A percentile compares a stretch with the other conserved stretches of the same genome.
Evolutionary conservation across 2,329 filamentous ascomycete genomes (phyloP).

Genomic region (Penicillium carneum): DNA sequence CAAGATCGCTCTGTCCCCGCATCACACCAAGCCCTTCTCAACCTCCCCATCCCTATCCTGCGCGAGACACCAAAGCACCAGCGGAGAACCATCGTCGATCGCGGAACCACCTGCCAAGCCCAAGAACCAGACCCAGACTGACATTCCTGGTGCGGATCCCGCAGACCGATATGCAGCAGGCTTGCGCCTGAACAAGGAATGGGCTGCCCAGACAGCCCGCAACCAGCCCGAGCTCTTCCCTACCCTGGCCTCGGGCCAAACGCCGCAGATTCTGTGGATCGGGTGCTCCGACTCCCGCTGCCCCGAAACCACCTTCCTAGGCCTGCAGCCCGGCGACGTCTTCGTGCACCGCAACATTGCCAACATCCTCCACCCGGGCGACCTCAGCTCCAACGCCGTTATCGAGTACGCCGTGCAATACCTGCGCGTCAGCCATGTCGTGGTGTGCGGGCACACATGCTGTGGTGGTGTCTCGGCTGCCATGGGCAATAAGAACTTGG

Average conservation of each 20-base stretch:
- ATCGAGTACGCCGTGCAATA: slow-evolving; percentile 80
- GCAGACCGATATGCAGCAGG: slow-evolving; percentile 68
- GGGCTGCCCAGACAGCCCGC: slow-evolving; percentile 70
- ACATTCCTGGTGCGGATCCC: slow-evolving; percentile 18
- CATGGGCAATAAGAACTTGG: slow-evolving; percentile 64
- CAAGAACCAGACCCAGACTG: slow-evolving; percentile 25
- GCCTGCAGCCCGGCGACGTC: slow-evolving; percentile 80
- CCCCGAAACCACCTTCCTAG: slow-evolving; percentile 81
- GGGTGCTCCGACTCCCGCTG: slow-evolving; percentile 86
- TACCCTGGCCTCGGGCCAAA: slow-evolving; percentile 71
- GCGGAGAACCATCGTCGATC: slow-evolving; percentile 1
- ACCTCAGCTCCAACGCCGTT: slow-evolving; percentile 76
- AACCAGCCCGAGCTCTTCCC: slow-evolving; percentile 76
- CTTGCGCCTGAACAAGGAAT: slow-evolving; percentile 73
- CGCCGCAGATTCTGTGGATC: slow-evolving; percentile 73
- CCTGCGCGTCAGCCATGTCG: slow-evolving; percentile 70
- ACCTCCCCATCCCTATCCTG: slow-evolving; percentile 31
- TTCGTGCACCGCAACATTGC: slow-evolving; percentile 92
- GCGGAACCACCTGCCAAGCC: background rate
- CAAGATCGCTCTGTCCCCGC: slow-evolving; percentile 2
- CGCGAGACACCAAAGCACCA: slow-evolving; percentile 23
- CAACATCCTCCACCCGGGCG: slow-evolving; percentile 77
- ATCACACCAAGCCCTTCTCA: slow-evolving; percentile 29
- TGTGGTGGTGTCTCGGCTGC: slow-evolving; percentile 67
- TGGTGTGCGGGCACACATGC: slow-evolving; percentile 67